A percentile compares a stretch with the other conserved stretches of the same genome.
phyloP scores from a whole-genome alignment of 2,329 filamentous ascomycete genomes.

The Trichocomaceae sp. region DNA sequence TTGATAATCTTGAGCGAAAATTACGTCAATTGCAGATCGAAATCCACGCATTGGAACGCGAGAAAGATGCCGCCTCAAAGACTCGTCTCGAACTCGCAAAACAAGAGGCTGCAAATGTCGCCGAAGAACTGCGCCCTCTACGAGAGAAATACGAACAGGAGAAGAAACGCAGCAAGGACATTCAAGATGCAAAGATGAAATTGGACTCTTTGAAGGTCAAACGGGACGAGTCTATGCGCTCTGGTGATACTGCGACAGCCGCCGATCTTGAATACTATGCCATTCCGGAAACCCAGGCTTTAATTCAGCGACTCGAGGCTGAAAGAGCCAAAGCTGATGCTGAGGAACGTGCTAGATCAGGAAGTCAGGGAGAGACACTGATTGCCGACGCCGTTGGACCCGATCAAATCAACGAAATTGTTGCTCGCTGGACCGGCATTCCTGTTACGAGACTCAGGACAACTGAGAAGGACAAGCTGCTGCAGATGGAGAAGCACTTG shows the following conservation, averaged over 20 bases:
- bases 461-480: slow-evolving; percentile 95
- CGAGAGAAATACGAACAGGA: slow-evolving; percentile 94
- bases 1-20: slow-evolving; percentile 88
- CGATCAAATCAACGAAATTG: slow-evolving; percentile 98
- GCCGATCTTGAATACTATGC: slow-evolving; percentile 96
- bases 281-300: slow-evolving; percentile 79
- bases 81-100: slow-evolving; percentile 73
- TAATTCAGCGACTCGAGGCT: slow-evolving; percentile 73
- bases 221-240: slow-evolving; percentile 84
- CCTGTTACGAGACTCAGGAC: slow-evolving; percentile 91
- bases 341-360: slow-evolving; percentile 49
- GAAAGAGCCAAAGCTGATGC: slow-evolving; percentile 75
- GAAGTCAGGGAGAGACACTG: slow-evolving; percentile 58
- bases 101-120: slow-evolving; percentile 86
- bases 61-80: slow-evolving; percentile 90
- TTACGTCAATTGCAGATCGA: slow-evolving; percentile 91
- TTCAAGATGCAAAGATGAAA: slow-evolving; percentile 92
- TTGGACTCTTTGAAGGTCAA: slow-evolving; percentile 87
- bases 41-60: slow-evolving; percentile 87
- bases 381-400: slow-evolving; percentile 91
- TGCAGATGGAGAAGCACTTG: slow-evolving; percentile 89
- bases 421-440: slow-evolving; percentile 95
- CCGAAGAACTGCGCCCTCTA: slow-evolving; percentile 85
- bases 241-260: slow-evolving; percentile 74
- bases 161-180: slow-evolving; percentile 81